Evolutionary conservation across 495 filamentous ascomycete genomes (phyloP), one percentile per base, ranked within the genome.

Genomic region (Penicillium bovifimosum): DNA sequence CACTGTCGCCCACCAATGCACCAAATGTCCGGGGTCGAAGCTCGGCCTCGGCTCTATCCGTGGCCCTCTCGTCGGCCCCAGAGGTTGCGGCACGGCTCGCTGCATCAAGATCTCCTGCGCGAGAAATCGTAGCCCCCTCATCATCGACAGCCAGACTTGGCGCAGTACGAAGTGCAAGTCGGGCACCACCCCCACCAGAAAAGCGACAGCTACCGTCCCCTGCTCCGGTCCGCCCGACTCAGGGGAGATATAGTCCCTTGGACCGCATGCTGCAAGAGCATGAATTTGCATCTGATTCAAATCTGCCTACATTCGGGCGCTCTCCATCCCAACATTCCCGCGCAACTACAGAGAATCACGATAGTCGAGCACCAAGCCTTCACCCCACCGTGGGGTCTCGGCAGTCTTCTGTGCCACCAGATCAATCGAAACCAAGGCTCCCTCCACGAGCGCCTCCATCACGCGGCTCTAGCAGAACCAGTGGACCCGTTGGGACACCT

Each of bases 81-180:
- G 68, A 72, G 16, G 60, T 74, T 38, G 72, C 72, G 13, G 72
- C 73, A 24, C 65, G 64, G 32, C 53, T 75, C 9, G 70, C 73
- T 9, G 64, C 62, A 6, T 61, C 61, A 53, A 63, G 59, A 28
- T 67, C 66, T 17, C 60, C 65, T n/a, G 52, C 38, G 7, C 55
- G 60, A 24, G 45, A 52, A 31, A 38, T 17, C 24, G 43, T 54
- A 20, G 20, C 47, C 26, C 49, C 32, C 43, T 51, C 31, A 5
- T 51, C 31, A 5, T 20, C 43, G 14, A 58, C 63, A 3, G 55
- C 63, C 33, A 54, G 51, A 32, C 41, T 61, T 18, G 61, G 60
- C 18, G 58, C 63, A 13, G 49, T 56, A 9, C 60, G 63, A 28
- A 66, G 53, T 33, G 55, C 58, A 13, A 61, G 60, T 45, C 53